Conservation (phyloP, 2,329 filamentous ascomycete species). For the Epichloe baconii region DNA sequence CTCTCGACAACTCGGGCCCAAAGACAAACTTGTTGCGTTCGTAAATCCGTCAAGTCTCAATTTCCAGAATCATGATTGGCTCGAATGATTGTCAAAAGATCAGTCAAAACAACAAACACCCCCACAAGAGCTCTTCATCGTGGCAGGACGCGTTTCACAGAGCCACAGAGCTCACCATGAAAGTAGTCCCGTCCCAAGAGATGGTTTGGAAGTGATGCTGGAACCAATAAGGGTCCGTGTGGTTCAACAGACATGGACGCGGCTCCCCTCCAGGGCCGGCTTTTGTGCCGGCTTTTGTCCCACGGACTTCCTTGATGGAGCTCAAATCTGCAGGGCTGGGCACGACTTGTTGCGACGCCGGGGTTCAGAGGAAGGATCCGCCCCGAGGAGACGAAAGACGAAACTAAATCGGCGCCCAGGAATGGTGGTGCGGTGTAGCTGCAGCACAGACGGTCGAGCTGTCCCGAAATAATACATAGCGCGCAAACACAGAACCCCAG, state of each 20-base stretch:
- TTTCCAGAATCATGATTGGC: not conserved
- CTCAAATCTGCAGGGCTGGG: too few relatives aligned
- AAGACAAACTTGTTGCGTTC: not conserved
- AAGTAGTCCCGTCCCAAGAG: not conserved
- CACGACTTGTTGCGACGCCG: too few relatives aligned
- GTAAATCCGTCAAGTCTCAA: not conserved
- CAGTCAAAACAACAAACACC: not conserved
- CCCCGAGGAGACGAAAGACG: not conserved
- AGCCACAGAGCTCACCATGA: not conserved
- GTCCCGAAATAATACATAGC: not conserved
- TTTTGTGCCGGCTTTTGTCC: too few relatives aligned
- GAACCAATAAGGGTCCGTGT: not conserved
- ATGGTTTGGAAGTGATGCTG: not conserved
- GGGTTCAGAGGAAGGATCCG: too few relatives aligned
- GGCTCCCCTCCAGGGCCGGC: too few relatives aligned
- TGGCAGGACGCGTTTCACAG: conserved; percentile 1
- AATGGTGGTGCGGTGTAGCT: not conserved
- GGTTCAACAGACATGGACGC: too few relatives aligned
- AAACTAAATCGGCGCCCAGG: not conserved
- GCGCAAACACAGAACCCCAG: not conserved
- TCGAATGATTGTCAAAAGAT: not conserved
- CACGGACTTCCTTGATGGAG: too few relatives aligned
- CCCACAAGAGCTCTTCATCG: not conserved
- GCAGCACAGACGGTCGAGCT: not conserved
- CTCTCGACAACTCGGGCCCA: not conserved